Base-by-base conservation (phyloP, 2,329 filamentous ascomycete genomes). In the Cercospora sp. region DNA sequence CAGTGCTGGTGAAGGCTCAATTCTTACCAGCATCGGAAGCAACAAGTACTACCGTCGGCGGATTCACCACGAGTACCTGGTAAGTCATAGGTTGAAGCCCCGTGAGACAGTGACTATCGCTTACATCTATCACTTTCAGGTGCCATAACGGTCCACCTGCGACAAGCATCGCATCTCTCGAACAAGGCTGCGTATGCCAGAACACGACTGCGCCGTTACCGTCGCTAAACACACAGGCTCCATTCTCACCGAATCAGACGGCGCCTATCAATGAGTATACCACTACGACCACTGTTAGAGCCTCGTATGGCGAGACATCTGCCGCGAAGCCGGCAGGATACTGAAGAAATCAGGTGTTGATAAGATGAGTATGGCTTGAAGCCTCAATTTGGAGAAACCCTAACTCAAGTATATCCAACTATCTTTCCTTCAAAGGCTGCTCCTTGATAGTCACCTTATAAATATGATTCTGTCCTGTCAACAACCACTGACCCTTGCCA, bases 1-100 rank as follows among this genome's bases (percentile, higher is more conserved):
- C 90, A 0, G 87, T 90, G 2, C 82, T 92, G 1, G 85, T 92
- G 36, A 87, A 86, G 77, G 88, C 86, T 0, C 82, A 86, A 72
- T 84, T 79, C 0, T 64, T 83, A 6, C 75, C 76, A 20, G 76
- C 76, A 16, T 64, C 73, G 5, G 70, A 70, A 7, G 74, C 78
- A 2, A 69, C 78, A 6, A 79, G 79, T 0, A 77, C 76, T 0
- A 78, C 67, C 13, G 72, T 70, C 7, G 66, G 67, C 33, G 70
- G 77, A 0, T 79, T 73, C 72, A 79, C 77, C 3, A 74, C 75
- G 8, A 77, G 71, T 18, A 74, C 76, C 9, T 77, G 76, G 72
- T 26, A 26, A 26, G 23, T 26, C 2, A 26, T 26, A 26, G 23
- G 23, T 26, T 2, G 23, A 26, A 4, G 23, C 23, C 23, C 23